Evolutionary conservation across 768 basidiomycete species (phyloP).

Genomic region (Candolleomyces aberdarensis): DNA sequence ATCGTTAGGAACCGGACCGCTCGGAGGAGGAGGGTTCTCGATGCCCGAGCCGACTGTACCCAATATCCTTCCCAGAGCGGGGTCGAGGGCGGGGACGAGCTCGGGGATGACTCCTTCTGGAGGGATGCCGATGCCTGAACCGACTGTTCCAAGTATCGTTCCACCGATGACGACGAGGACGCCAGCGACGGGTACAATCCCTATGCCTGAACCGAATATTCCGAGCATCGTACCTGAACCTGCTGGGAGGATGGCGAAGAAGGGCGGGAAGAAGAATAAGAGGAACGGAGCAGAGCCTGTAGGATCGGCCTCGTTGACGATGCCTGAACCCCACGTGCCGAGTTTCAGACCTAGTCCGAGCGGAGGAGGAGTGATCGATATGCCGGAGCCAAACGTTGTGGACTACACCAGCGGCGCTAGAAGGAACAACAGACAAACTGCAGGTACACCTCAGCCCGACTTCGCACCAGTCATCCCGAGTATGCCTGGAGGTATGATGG

Average conservation of each 20-base stretch:
- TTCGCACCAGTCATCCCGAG: slow-evolving; percentile 1
- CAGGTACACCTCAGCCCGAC: background rate
- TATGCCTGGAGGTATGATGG: background rate
- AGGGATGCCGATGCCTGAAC: slow-evolving; percentile 3
- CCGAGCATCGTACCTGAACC: background rate
- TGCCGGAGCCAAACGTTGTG: slow-evolving; percentile 8
- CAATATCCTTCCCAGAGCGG: background rate
- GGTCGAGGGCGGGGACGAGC: background rate
- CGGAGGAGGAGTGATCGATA: background rate
- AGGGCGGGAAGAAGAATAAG: slow-evolving; percentile 2
- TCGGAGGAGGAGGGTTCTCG: background rate
- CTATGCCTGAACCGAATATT: background rate
- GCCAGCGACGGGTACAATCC: background rate
- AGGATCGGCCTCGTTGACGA: background rate
- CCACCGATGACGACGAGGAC: background rate
- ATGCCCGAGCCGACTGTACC: slow-evolving; percentile 4
- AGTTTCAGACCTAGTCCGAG: background rate
- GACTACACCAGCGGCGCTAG: slow-evolving; percentile 5
- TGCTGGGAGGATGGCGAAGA: background rate
- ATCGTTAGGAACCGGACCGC: background rate
- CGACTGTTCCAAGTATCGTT: background rate
- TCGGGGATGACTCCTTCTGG: background rate
- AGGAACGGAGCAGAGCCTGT: background rate
- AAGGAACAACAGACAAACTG: background rate
- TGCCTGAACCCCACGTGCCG: slow-evolving; percentile 6